Evolutionary conservation across 2,329 filamentous ascomycete species (phyloP).

Genomic region (Microcyclospora pomicola): DNA sequence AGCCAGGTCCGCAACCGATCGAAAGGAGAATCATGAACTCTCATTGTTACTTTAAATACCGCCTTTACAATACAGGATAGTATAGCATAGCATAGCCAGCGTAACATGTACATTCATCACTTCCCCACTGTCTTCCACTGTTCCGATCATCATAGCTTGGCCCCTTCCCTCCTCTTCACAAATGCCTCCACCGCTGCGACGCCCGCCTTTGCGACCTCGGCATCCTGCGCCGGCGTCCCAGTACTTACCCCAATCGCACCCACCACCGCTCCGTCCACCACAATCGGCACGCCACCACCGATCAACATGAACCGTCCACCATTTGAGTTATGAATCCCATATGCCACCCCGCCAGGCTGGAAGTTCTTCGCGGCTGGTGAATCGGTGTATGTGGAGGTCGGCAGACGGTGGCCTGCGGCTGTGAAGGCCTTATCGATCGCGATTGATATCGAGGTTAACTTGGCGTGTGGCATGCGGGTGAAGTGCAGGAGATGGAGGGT

Average conservation of each 20-base stretch:
- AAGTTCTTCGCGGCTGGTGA: conserved; percentile 28
- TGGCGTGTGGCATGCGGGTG: conserved; percentile 35
- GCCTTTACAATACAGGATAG: no score
- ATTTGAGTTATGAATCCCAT: conserved; percentile 39
- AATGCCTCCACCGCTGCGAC: conserved; percentile 34
- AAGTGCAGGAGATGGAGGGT: conserved; percentile 35
- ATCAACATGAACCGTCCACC: conserved; percentile 41
- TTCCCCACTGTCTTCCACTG: no score
- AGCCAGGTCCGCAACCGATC: conserved; percentile 23
- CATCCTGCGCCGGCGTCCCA: conserved; percentile 41
- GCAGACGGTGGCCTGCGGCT: conserved; percentile 39
- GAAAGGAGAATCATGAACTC: no score
- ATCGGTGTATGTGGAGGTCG: conserved; percentile 37
- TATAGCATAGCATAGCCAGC: no score
- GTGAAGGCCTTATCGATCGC: conserved; percentile 50
- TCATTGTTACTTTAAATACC: no score
- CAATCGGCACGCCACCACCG: conserved; percentile 40
- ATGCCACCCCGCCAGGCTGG: conserved; percentile 39
- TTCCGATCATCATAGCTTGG: conserved; percentile 21
- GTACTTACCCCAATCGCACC: conserved; percentile 43
- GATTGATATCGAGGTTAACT: conserved; percentile 44
- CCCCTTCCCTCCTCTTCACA: conserved; percentile 22
- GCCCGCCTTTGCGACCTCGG: conserved; percentile 38
- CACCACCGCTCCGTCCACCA: conserved; percentile 35
- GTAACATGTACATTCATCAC: no score